Conservation (phyloP, 306 rosid genomes). For the Boehmeria nivea region DNA sequence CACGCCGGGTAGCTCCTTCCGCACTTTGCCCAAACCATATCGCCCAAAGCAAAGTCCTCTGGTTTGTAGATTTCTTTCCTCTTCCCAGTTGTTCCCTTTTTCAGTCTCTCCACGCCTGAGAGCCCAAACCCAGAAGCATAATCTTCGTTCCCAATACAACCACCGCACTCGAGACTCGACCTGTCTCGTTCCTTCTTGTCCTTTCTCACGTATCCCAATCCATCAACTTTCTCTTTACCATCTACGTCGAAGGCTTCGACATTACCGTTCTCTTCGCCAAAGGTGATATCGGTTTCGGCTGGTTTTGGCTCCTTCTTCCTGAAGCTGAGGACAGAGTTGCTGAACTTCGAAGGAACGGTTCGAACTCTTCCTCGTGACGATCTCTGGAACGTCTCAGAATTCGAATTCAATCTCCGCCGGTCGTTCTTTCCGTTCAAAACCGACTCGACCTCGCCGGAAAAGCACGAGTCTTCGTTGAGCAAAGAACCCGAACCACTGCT, state of each 20-base stretch:
- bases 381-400: constrained; percentile 26
- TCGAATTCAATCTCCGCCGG: constrained; percentile 18
- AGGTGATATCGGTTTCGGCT: constrained; percentile 28
- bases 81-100: constrained; percentile 30
- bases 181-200: constrained; percentile 22
- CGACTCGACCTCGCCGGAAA: constrained; percentile 53
- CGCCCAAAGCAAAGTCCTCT: constrained; percentile 83
- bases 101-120: constrained; percentile 28
- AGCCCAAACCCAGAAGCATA: constrained; percentile 37
- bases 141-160: constrained; percentile 25
- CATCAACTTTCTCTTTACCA: constrained; percentile 23
- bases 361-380: constrained; percentile 73
- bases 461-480: constrained; percentile 48
- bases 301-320: constrained; percentile 37
- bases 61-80: constrained; percentile 61
- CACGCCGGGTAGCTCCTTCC: constrained; percentile 92
- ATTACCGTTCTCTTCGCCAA: constrained; percentile 35
- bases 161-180: constrained; percentile 20
- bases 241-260: constrained; percentile 23
- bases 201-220: constrained; percentile 22
- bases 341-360: constrained; percentile 63
- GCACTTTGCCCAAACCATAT: constrained; percentile 93
- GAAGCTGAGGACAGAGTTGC: constrained; percentile 48
- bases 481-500: constrained; percentile 57
- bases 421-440: constrained; percentile 27